Base-by-base conservation (phyloP, 2,329 filamentous ascomycete genomes). In the Trichophyton schoenleinii region DNA sequence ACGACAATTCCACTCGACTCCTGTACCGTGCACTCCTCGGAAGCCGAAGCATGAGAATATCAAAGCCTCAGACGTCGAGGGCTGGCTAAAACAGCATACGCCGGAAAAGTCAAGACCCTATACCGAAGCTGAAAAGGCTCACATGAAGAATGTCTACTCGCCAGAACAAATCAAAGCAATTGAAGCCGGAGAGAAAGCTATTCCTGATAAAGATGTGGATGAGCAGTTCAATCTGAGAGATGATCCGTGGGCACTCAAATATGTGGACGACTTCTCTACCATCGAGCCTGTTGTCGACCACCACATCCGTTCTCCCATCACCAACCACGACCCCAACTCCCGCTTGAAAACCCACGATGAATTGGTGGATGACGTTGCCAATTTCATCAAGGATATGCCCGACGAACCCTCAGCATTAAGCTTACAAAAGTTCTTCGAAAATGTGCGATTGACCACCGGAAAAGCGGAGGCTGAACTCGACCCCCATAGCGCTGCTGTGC, bases 261-360 rank as follows among this genome's bases (percentile, higher is more conserved):
- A 95, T 73, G 76, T 92, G 61, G 91, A 96, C 72, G 89, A 95
- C 73, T 87, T 96, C 69, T 83, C 87, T 63, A 81, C 82, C 62
- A 81, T 92, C 65, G 83, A 89, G 69, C 89, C 90, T 60, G 80
- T 89, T 58, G 82, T 94, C 63, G 92, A 97, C 77, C 82, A 86
- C 71, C 83, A 77, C 78, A 72, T 81, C 75, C 67, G 79, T 75
- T 72, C 75, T 62, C 75, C 73, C 55, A 73, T 75, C 70, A 75
- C 72, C 61, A 80, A 80, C 68, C 80, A 79, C 68, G 78, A 82
- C 66, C 79, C 83, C 60, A 77, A 79, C 58, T 79, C 85, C 63
- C 76, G 81, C 64, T 81, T 86, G 74, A 85, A 86, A 74, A 79
- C 75, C 61, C 74, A 82, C 61, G 80, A 83, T 65, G 84, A 89